Evolutionary conservation across 2,329 filamentous ascomycete species (phyloP), one percentile per base, ranked within the genome.

Genomic region (Trichophyton simii): DNA sequence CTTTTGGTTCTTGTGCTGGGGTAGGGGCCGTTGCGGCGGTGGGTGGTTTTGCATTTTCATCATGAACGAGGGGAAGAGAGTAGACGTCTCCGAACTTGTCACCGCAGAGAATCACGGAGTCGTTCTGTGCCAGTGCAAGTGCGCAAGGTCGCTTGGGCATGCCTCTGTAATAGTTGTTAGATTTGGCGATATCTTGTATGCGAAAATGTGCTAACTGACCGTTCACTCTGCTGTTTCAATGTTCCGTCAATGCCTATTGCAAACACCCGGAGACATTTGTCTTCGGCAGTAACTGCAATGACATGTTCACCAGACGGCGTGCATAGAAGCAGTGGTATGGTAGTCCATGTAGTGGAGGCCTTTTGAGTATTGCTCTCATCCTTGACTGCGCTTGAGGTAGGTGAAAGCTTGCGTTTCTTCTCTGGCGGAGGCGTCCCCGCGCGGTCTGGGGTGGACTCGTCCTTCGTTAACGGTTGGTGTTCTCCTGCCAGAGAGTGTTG

Each of bases 41-140:
- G 57, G 46, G 41, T 11, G 79, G 74, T 42, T 70, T 72, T 31
- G 76, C 75, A 54, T 63, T 48, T 25, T 71, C 68, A 31, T 68
- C 70, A 5, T 72, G 73, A 52, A 90, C 72, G 2, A 97, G 78
- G 13, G 94, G 92, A 6, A 99, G 76, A 9, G 88, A 83, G 75
- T 96, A 97, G 63, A 96, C 92, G 72, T 99, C 94, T 66, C 94
- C 94, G 70, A 97, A 97, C 74, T 99, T 99, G 78, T 99, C 94
- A 59, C 85, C 92, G 64, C 84, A 85, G 62, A 97, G 75, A 65
- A 99, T 89, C 7, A 85, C 88, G 50, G 80, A 79, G 64, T 83
- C 80, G 70, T 91, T 86, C 44, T 83, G 77, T 6, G 87, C 84
- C 59, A 96, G 75, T 59, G 81, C 77, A 62, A 97, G 78, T 41